phyloP scores from a whole-genome alignment of 208 protist species.

The Histomonas meleagridis region DNA sequence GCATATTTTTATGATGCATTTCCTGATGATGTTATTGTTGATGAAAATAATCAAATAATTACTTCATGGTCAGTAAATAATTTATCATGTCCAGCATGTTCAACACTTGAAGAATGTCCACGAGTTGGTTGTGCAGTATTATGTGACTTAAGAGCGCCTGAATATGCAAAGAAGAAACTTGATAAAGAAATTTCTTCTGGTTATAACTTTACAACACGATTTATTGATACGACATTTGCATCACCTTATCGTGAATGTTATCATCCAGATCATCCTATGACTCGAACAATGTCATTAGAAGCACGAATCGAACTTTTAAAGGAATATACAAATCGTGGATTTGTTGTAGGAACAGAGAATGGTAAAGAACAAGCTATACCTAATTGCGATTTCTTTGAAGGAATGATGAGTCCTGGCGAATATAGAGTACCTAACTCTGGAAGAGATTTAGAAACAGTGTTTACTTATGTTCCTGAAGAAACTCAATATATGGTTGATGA shows the following conservation, averaged over 20 bases:
- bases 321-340: neutral
- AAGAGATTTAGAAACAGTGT: neutral
- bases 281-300: neutral
- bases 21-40: neutral
- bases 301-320: neutral
- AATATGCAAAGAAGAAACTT: neutral
- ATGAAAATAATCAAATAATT: neutral
- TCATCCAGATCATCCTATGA: neutral
- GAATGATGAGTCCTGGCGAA: neutral
- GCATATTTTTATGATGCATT: too few relatives aligned
- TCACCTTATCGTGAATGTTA: neutral
- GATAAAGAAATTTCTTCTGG: neutral
- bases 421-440: neutral
- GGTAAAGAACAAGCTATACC: neutral
- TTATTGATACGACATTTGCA: slow-evolving; percentile 16
- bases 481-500: neutral
- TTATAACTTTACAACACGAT: neutral
- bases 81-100: neutral
- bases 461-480: neutral
- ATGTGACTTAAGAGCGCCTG: neutral
- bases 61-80: neutral
- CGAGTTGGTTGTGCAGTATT: neutral
- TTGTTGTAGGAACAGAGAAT: neutral
- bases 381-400: slow-evolving; percentile 19
- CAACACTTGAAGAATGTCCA: too few relatives aligned